Evolutionary conservation across 2,329 filamentous ascomycete genomes (phyloP).

Genomic region (Neospermospora avenae): DNA sequence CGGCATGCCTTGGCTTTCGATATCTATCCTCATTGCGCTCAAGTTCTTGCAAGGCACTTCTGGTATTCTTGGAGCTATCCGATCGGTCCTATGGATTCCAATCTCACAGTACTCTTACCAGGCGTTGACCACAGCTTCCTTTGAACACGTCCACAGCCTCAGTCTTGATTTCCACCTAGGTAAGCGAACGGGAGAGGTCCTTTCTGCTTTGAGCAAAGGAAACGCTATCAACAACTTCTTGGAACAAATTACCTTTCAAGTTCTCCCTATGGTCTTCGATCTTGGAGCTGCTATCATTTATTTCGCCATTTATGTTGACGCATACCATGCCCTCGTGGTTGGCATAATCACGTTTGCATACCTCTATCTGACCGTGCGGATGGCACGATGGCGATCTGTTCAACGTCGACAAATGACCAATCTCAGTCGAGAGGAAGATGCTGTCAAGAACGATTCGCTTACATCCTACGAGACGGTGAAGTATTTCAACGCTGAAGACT

Average conservation of each 20-base stretch:
- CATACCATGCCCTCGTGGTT: conserved; percentile 86
- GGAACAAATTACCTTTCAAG: conserved; percentile 93
- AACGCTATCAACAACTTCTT: conserved; percentile 95
- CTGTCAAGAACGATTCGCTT: conserved; percentile 97
- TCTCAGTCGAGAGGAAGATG: conserved; percentile 89
- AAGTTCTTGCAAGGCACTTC: conserved; percentile 85
- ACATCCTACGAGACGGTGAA: conserved; percentile 97
- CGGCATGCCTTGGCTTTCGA: conserved; percentile 65
- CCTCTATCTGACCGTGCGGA: conserved; percentile 91
- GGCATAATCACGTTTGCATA: conserved; percentile 93
- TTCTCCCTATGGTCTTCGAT: conserved; percentile 92
- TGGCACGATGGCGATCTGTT: conserved; percentile 90
- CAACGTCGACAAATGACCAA: conserved; percentile 94
- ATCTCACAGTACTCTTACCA: conserved; percentile 97
- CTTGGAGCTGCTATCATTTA: conserved; percentile 80
- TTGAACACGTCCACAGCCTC: conserved; percentile 93
- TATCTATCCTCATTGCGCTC: conserved; percentile 73
- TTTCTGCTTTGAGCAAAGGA: conserved; percentile 94
- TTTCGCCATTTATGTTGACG: conserved; percentile 76
- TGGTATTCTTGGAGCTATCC: conserved; percentile 77
- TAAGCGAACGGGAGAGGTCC: conserved; percentile 93
- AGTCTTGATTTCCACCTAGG: conserved; percentile 95
- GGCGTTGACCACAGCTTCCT: conserved; percentile 88
- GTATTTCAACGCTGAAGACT: conserved; percentile 82
- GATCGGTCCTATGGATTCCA: conserved; percentile 89